Base-by-base conservation (phyloP, 305 asterid genomes). In the Fraxinus sp. region DNA sequence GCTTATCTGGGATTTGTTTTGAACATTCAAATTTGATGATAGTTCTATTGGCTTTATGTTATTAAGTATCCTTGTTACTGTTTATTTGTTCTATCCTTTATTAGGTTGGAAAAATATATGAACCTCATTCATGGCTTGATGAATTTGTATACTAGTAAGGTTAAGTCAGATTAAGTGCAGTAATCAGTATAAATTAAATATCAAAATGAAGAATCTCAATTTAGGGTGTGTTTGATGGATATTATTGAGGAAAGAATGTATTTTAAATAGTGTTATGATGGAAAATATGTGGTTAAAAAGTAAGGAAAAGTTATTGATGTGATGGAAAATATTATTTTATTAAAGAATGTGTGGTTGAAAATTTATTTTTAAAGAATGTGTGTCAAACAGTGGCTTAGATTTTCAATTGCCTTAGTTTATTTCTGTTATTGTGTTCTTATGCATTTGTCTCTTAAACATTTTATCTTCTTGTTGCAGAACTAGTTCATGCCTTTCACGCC, bases 401-500 rank as follows among this genome's bases (percentile, higher is more conserved):
- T 64, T 55, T 66, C 22, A 24, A 7, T 7, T 55, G 5, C 28
- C 66, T 28, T 3, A 4, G 3, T 71, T 72, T 57, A 77, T 71
- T 14, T 41, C 37, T 33, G 68, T 79, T 18, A 32, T 66, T 16
- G 24, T 26, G 8, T 49, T 10, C 33, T 73, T 49, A 20, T 62
- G 10, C 36, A n/a, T 11, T 13, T 6, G 24, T 2, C 9, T 80
- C 41, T 76, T 52, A 26, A 35, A 18, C 39, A 43, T 78, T 1
- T 82, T 16, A 46, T 13, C 57, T 13, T 79, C 79, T 68, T 59
- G 30, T 81, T 82, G 52, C 80, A 6, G 85, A 91, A 83, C 66
- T 90, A 10, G 84, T 92, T 79, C 91, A 92, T 75, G 86, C 86
- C 66, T 92, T 92, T 95, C 79, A 90, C 91, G 39, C 97, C 98